phyloP scores from a whole-genome alignment of 257 asterid genomes.

The Solanum megistacrolobum region DNA sequence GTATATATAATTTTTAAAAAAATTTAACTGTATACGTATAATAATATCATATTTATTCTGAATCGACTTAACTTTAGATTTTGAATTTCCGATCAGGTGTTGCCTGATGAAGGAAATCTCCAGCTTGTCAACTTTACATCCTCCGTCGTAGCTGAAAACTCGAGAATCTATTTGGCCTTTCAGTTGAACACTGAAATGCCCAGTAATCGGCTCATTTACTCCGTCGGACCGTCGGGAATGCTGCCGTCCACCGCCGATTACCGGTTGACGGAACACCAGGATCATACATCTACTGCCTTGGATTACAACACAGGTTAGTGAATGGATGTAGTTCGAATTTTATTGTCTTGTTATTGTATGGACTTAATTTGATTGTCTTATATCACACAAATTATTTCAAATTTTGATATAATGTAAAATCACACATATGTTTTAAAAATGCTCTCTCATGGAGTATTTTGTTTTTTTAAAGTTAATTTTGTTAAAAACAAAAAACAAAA shows the following conservation, averaged over 20 bases:
- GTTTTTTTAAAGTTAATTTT: neutral
- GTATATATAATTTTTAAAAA: neutral
- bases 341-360: neutral
- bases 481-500: neutral
- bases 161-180: constrained; percentile 45
- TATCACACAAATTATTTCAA: neutral
- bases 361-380: neutral
- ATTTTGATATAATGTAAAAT: neutral
- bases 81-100: constrained; percentile 23
- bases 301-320: constrained; percentile 62
- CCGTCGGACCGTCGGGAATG: constrained; percentile 41
- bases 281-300: constrained; percentile 28
- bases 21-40: neutral
- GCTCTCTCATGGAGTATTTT: neutral
- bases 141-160: constrained; percentile 14
- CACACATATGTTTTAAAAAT: neutral
- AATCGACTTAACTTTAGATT: neutral
- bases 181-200: constrained; percentile 41
- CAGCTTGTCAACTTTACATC: constrained; percentile 37
- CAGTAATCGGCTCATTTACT: constrained; percentile 35
- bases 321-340: neutral
- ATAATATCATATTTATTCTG: neutral
- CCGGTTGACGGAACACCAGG: constrained; percentile 38
- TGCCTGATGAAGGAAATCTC: constrained; percentile 24
- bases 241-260: constrained; percentile 22